Evolutionary conservation across 805 yeast species (phyloP), one percentile per base, ranked within the genome.

Genomic region (Sugiyamaella marilandica): DNA sequence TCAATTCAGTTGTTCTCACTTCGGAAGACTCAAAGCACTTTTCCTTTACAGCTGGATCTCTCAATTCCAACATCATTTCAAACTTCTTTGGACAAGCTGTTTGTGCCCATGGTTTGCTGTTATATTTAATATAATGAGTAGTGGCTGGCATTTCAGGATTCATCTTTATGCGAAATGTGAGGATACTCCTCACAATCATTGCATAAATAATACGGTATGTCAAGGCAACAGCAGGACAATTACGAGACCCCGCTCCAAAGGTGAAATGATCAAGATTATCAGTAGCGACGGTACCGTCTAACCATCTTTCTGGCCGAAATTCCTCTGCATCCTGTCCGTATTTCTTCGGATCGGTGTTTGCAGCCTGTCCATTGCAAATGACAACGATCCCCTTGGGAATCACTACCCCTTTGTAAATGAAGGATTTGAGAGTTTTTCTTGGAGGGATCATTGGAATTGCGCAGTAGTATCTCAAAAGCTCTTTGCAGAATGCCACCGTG

Each of bases 361-460:
- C 91, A 2, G 84, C 81, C 71, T 76, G 83, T 0, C 85, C 76
- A 61, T 85, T 85, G 85, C 43, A 39, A 14, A 85, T 80, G 43
- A 83, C 70, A 45, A 84, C 59, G 0, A 75, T 69, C 0, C 88
- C 81, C 1, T 78, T 77, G 7, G 89, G 88, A 18, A 85, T 79
- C 1, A 67, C 54, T 1, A 66, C 63, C 19, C 71, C 61, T 2
- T 65, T 65, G 59, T 73, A 76, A 0, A 52, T 43, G 7, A 84
- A 74, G 14, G 71, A 72, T 49, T 72, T 75, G 1, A 85, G 78
- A 2, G 85, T 78, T 19, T 70, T 68, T 55, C 91, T 69, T 0
- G 92, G 90, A 39, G 85, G 69, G 13, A 82, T 70, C 62, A 84
- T 69, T 1, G 92, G 89, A 35, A 83, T 69, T 1, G 84, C 90